Conservation (phyloP, 2,329 filamentous ascomycete species). For the Arachnomyces sp. region DNA sequence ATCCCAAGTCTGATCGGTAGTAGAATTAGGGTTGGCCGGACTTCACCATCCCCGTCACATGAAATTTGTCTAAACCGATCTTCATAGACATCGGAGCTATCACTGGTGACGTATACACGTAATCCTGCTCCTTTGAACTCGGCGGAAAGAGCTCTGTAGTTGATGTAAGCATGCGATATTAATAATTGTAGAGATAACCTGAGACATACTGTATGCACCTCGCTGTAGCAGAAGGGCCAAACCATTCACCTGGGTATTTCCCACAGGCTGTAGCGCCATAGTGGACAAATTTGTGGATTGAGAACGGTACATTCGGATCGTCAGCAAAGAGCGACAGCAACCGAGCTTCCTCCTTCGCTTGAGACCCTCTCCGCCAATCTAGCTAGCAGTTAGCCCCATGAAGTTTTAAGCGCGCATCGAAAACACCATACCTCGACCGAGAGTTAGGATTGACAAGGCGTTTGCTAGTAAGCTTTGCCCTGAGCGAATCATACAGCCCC, state of each 20-base stretch:
- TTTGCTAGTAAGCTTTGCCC: conserved; percentile 92
- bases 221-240: conserved; percentile 93
- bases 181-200: not conserved
- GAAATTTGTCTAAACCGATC: conserved; percentile 77
- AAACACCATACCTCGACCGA: conserved; percentile 63
- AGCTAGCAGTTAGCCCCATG: conserved; percentile 18
- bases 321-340: conserved; percentile 82
- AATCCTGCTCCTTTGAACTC: conserved; percentile 55
- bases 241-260: conserved; percentile 96
- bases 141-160: conserved; percentile 62
- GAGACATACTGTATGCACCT: conserved; percentile 77
- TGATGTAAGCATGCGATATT: conserved; percentile 2
- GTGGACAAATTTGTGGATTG: conserved; percentile 87
- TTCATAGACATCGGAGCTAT: conserved; percentile 87
- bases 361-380: conserved; percentile 68
- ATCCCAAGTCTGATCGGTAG: conserved; percentile 86
- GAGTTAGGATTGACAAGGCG: conserved; percentile 60
- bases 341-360: conserved; percentile 54
- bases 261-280: conserved; percentile 82
- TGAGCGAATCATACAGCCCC: conserved; percentile 98
- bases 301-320: conserved; percentile 77
- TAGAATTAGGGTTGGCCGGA: conserved; percentile 79
- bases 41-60: conserved; percentile 45
- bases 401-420: not conserved
- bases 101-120: conserved; percentile 80